Conservation (phyloP, 2,329 filamentous ascomycete genomes). For the Monilinia polystroma region DNA sequence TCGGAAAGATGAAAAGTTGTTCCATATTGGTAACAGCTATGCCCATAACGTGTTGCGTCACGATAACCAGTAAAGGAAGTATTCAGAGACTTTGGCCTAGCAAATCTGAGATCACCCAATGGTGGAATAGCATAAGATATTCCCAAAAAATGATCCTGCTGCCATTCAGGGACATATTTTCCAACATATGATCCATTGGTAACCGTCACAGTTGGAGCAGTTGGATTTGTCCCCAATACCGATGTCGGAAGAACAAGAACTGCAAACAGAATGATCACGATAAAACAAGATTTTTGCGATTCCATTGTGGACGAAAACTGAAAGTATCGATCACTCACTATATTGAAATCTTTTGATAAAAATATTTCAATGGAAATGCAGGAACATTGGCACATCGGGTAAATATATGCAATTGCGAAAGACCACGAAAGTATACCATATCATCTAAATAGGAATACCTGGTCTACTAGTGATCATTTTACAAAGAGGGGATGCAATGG, state of each 20-base stretch:
- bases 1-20: constrained; percentile 46
- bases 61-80: constrained; percentile 44
- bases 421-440: background rate
- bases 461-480: background rate
- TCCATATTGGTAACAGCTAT: constrained; percentile 50
- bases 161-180: constrained; percentile 32
- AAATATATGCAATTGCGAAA: background rate
- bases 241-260: background rate
- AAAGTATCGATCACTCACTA: background rate
- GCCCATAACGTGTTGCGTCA: constrained; percentile 45
- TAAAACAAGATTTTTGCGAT: background rate
- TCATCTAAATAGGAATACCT: background rate
- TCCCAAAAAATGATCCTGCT: constrained; percentile 46
- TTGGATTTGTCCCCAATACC: constrained; percentile 12
- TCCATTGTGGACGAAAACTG: background rate
- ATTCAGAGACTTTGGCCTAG: constrained; percentile 41
- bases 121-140: constrained; percentile 51
- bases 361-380: background rate
- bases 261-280: background rate
- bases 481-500: background rate
- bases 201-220: constrained; percentile 29
- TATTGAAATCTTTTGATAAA: background rate
- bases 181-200: constrained; percentile 35
- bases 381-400: background rate
- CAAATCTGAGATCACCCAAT: constrained; percentile 47